A percentile compares a stretch with the other conserved stretches of the same genome.
phyloP scores from a whole-genome alignment of 2,329 filamentous ascomycete genomes.

The Claviceps lovelessii region DNA sequence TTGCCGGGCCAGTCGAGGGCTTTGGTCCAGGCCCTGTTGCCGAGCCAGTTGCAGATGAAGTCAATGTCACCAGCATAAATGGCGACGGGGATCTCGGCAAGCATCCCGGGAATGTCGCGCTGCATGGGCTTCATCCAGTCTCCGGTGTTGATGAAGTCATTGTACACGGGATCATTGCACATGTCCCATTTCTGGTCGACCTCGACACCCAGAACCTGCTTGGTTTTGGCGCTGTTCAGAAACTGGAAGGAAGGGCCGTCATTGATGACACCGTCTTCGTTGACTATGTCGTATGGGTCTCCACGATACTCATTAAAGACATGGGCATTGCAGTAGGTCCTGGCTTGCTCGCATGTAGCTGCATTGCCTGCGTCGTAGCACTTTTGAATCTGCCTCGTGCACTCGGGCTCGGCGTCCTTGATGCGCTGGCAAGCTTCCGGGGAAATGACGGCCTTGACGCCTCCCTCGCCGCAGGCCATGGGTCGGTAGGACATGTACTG shows the following conservation, averaged over 20 bases:
- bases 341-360: slow-evolving; percentile 80
- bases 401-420: slow-evolving; percentile 82
- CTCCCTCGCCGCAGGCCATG: slow-evolving; percentile 93
- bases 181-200: slow-evolving; percentile 67
- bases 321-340: slow-evolving; percentile 95
- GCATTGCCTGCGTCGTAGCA: slow-evolving; percentile 87
- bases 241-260: slow-evolving; percentile 85
- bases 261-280: slow-evolving; percentile 71
- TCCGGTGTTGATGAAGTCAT: slow-evolving; percentile 70
- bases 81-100: slow-evolving; percentile 84
- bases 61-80: slow-evolving; percentile 85
- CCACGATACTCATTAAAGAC: slow-evolving; percentile 84
- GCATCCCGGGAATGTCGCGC: slow-evolving; percentile 66
- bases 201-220: slow-evolving; percentile 76
- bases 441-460: slow-evolving; percentile 73
- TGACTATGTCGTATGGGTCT: slow-evolving; percentile 89
- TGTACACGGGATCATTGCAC: slow-evolving; percentile 96
- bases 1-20: slow-evolving; percentile 86
- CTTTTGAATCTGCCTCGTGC: slow-evolving; percentile 69
- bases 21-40: slow-evolving; percentile 89
- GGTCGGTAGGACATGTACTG: slow-evolving; percentile 92
- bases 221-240: slow-evolving; percentile 70
- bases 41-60: slow-evolving; percentile 95
- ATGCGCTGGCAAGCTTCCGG: slow-evolving; percentile 66
- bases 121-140: slow-evolving; percentile 99